Conservation (phyloP, 2,329 filamentous ascomycete genomes). For the Mariannaea sp. region DNA sequence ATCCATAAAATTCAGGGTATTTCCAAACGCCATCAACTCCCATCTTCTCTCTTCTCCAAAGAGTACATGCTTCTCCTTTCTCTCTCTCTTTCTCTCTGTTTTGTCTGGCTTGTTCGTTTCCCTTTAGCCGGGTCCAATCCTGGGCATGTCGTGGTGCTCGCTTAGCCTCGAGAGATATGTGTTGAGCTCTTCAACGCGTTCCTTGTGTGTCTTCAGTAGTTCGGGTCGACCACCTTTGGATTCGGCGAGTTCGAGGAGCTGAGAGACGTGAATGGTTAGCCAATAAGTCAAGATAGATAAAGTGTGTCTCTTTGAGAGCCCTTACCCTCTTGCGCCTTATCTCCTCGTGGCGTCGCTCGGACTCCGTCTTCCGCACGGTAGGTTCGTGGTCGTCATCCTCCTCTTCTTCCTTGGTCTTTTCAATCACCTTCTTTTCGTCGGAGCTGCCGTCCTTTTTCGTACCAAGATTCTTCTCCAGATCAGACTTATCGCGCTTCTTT, state of each 20-base stretch:
- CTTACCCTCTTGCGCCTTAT: slow-evolving; percentile 77
- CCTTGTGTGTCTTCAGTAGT: slow-evolving; percentile 94
- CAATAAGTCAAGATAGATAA: no score
- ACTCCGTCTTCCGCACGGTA: slow-evolving; percentile 73
- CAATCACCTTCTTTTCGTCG: slow-evolving; percentile 31
- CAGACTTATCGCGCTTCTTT: slow-evolving; percentile 60
- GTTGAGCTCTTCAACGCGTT: slow-evolving; percentile 94
- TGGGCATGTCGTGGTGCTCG: slow-evolving; percentile 96
- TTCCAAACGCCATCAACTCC: slow-evolving; percentile 37
- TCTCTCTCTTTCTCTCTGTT: not conserved
- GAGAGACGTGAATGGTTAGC: slow-evolving; percentile 1
- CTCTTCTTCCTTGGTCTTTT: slow-evolving; percentile 31
- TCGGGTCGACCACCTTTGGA: slow-evolving; percentile 64
- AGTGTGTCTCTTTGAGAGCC: slow-evolving; percentile 25
- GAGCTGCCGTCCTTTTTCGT: slow-evolving; percentile 32
- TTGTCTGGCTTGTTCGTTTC: no score
- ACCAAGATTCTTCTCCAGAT: slow-evolving; percentile 54
- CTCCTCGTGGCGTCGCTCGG: slow-evolving; percentile 82
- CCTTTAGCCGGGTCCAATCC: slow-evolving; percentile 63
- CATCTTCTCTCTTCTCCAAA: not conserved
- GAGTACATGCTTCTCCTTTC: not conserved
- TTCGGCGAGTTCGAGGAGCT: slow-evolving; percentile 82
- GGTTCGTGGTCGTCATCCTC: slow-evolving; percentile 40
- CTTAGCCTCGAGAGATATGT: slow-evolving; percentile 89
- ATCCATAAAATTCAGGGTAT: slow-evolving; percentile 30